phyloP scores from a whole-genome alignment of 2,329 filamentous ascomycete species.

The Fonsecaea erecta region DNA sequence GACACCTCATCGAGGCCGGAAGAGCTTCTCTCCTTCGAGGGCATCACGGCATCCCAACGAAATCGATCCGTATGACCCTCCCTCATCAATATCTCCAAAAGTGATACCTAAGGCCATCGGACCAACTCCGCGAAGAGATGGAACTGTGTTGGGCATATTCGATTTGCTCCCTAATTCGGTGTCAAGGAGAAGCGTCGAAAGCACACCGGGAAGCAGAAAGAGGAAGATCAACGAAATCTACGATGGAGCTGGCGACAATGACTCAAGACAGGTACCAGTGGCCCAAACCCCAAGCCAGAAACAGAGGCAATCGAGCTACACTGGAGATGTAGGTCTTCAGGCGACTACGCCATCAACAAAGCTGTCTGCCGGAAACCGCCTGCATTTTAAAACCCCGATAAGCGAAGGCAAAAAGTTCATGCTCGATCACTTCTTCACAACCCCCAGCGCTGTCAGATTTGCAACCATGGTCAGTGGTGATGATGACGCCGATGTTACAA shows the following conservation, averaged over 20 bases:
- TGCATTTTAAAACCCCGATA: constrained; percentile 45
- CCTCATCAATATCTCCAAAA: constrained; percentile 42
- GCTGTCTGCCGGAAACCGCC: constrained; percentile 36
- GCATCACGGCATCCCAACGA: constrained; percentile 44
- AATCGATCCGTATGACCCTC: constrained; percentile 53
- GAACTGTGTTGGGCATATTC: constrained; percentile 54
- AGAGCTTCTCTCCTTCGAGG: constrained; percentile 45
- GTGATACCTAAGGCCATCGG: constrained; percentile 47
- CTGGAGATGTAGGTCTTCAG: constrained; percentile 11
- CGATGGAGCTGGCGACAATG: constrained; percentile 37
- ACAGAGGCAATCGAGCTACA: constrained; percentile 21
- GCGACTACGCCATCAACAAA: constrained; percentile 21
- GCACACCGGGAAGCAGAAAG: constrained; percentile 37
- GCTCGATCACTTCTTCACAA: constrained; percentile 52
- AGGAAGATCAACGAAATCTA: constrained; percentile 29
- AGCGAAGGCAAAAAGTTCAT: constrained; percentile 52
- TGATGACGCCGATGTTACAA: constrained; percentile 9
- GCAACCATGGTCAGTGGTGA: constrained; percentile 42
- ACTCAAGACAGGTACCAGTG: constrained; percentile 17
- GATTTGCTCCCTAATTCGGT: constrained; percentile 52
- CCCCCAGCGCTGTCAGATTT: constrained; percentile 51
- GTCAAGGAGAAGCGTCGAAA: constrained; percentile 40
- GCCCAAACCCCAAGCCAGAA: constrained; percentile 47
- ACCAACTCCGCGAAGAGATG: constrained; percentile 56
- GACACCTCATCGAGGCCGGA: constrained; percentile 23